These are phyloP conservation scores for Platanthera zijinensis DNA, from an alignment of 106 monocot genomes.

Conservation along the genomic window DNA sequence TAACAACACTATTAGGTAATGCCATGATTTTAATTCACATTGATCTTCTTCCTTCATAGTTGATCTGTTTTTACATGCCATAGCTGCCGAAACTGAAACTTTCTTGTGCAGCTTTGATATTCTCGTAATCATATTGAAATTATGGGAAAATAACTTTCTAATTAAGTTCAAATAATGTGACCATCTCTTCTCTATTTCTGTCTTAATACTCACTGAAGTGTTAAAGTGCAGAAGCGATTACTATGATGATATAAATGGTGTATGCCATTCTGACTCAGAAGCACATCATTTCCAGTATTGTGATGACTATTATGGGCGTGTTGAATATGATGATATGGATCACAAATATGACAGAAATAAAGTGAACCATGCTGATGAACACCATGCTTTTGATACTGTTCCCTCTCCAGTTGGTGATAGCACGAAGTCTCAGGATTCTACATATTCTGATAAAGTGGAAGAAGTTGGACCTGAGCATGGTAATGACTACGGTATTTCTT, in stretches of 20 bases:
- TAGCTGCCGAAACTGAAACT: background rate
- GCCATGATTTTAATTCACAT: background rate
- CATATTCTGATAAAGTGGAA: conserved; percentile 24
- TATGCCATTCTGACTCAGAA: conserved; percentile 35
- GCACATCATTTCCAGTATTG: conserved; percentile 22
- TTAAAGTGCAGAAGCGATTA: conserved; percentile 22
- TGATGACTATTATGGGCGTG: conserved; percentile 39
- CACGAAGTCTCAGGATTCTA: conserved; percentile 26
- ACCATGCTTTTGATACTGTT: conserved; percentile 19
- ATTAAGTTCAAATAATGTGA: background rate
- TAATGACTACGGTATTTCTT: conserved; percentile 28
- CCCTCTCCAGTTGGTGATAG: conserved; percentile 16
- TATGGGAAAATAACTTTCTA: background rate
- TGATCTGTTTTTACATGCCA: background rate
- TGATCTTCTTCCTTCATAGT: background rate
- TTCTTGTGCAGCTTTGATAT: background rate
- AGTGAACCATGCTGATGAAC: conserved; percentile 23
- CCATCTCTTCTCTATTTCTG: background rate
- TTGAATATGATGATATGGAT: conserved; percentile 38
- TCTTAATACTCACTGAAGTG: background rate
- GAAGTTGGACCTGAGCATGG: conserved; percentile 33
- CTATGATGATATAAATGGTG: conserved; percentile 41
- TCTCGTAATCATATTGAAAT: background rate
- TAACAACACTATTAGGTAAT: background rate
- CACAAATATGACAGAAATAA: conserved; percentile 15